Evolutionary conservation across 1,284 basidiomycete genomes (phyloP).

Genomic region (Veloboletus limbatus): DNA sequence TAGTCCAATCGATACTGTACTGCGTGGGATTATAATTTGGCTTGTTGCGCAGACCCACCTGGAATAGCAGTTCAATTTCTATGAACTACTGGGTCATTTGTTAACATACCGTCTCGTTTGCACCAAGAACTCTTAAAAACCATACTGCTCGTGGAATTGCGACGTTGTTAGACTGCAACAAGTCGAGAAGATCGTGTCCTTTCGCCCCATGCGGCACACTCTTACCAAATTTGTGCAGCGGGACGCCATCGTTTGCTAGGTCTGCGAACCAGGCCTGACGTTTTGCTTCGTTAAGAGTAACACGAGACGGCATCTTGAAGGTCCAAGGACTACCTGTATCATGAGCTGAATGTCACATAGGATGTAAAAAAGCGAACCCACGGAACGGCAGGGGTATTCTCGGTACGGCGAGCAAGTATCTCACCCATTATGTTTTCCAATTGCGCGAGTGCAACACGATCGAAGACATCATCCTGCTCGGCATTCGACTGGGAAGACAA

Average conservation of each 20-base stretch:
- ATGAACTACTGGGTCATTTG: not conserved
- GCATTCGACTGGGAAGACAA: conserved; percentile 52
- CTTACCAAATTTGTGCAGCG: conserved; percentile 83
- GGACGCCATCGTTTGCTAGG: conserved; percentile 85
- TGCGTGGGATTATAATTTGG: conserved; percentile 73
- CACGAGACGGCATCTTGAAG: conserved; percentile 84
- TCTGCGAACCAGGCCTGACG: conserved; percentile 89
- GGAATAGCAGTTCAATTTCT: not conserved
- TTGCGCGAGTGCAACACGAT: conserved; percentile 56
- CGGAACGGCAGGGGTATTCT: conserved; percentile 58
- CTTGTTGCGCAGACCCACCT: conserved; percentile 74
- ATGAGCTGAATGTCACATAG: conserved; percentile 4
- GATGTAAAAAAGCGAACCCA: conserved; percentile 36
- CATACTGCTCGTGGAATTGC: conserved; percentile 88
- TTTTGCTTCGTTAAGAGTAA: conserved; percentile 88
- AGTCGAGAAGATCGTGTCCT: conserved; percentile 87
- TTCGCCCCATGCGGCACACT: conserved; percentile 93
- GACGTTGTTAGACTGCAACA: conserved; percentile 80
- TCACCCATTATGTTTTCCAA: conserved; percentile 81
- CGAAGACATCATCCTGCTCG: conserved; percentile 51
- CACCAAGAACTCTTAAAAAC: conserved; percentile 94
- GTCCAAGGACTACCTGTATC: conserved; percentile 54
- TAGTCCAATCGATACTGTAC: conserved; percentile 91
- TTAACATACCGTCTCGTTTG: conserved; percentile 79
- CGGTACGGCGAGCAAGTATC: conserved; percentile 65